These are phyloP conservation scores for Eucalyptus regnans DNA, from an alignment of 345 rosid species.

Conservation along the genomic window DNA sequence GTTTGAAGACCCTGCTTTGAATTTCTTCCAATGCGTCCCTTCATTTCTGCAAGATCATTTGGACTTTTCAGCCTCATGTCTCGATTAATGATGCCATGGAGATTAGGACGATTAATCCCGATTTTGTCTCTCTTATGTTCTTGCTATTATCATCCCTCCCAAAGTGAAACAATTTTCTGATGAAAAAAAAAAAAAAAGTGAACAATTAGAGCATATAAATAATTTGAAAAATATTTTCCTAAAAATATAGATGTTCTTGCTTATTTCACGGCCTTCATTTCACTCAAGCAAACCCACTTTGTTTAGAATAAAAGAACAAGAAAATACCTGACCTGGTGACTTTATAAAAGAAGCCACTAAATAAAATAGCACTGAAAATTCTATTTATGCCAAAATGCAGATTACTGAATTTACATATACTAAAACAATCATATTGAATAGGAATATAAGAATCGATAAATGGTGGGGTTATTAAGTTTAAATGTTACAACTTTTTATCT, in stretches of 20 bases:
- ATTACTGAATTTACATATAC: background rate
- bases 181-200: too few species aligned
- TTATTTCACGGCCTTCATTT: background rate
- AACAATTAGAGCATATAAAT: background rate
- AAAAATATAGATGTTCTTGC: background rate
- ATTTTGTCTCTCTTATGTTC: background rate
- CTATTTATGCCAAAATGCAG: background rate
- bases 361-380: background rate
- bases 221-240: background rate
- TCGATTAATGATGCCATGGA: background rate
- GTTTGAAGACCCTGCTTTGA: too few species aligned
- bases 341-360: background rate
- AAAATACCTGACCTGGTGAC: background rate
- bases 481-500: background rate
- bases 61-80: too few species aligned
- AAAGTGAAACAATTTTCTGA: background rate
- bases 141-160: background rate
- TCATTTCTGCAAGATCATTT: too few species aligned
- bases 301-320: background rate
- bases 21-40: too few species aligned
- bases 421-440: background rate
- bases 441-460: background rate
- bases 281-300: background rate
- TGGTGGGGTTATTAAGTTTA: background rate
- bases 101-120: background rate